phyloP scores from a whole-genome alignment of 2,329 filamentous ascomycete species.

The Ceratocystis cubensis region DNA sequence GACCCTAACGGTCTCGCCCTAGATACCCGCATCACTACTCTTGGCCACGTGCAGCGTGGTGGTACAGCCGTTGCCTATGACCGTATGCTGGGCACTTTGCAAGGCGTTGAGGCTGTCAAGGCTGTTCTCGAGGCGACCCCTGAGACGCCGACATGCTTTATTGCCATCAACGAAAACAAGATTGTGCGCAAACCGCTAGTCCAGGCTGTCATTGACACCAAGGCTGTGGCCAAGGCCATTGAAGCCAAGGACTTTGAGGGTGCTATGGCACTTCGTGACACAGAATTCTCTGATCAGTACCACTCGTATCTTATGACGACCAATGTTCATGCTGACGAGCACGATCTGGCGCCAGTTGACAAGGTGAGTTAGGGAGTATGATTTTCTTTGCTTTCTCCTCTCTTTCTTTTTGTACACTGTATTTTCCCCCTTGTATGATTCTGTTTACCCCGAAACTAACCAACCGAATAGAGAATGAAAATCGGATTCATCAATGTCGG shows the following conservation, averaged over 20 bases:
- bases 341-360: constrained; percentile 50
- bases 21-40: constrained; percentile 86
- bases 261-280: constrained; percentile 79
- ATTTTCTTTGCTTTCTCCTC: neutral
- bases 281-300: constrained; percentile 89
- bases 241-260: constrained; percentile 71
- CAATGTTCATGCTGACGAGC: constrained; percentile 57
- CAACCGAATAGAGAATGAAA: constrained; percentile 55
- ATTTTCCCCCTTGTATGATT: constrained; percentile 23
- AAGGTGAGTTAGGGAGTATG: constrained; percentile 42
- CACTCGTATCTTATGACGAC: constrained; percentile 84
- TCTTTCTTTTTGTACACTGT: neutral
- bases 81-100: constrained; percentile 79
- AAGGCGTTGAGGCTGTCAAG: constrained; percentile 87
- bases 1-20: constrained; percentile 58
- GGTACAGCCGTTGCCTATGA: constrained; percentile 89
- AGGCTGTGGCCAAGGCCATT: constrained; percentile 72
- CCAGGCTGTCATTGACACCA: constrained; percentile 75
- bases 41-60: constrained; percentile 95
- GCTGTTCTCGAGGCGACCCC: constrained; percentile 82
- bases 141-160: constrained; percentile 82
- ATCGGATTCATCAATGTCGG: constrained; percentile 96
- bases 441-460: neutral
- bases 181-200: constrained; percentile 83
- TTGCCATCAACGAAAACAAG: constrained; percentile 96